Evolutionary conservation across 176 grass and related monocot genomes (phyloP).

Genomic region (Panicum miliaceum): DNA sequence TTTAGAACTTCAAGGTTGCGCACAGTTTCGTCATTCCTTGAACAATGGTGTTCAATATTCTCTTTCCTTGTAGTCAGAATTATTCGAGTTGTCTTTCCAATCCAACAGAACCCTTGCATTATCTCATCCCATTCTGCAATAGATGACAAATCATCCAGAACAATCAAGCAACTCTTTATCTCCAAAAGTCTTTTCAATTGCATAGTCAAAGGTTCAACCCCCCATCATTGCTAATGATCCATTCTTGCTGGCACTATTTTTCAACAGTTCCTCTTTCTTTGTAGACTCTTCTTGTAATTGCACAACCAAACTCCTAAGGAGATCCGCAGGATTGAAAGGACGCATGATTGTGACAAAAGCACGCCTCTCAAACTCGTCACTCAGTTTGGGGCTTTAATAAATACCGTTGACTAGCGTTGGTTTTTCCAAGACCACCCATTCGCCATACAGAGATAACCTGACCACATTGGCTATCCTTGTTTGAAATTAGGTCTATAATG

Average conservation of each 20-base stretch:
- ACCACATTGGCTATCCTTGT: fast-evolving
- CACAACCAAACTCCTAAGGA: background rate
- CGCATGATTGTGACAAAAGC: constrained; percentile 20
- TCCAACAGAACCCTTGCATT: background rate
- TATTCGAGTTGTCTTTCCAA: background rate
- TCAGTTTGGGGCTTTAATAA: background rate
- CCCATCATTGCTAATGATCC: background rate
- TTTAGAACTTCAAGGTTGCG: background rate
- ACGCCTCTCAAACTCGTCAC: background rate
- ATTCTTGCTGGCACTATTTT: background rate
- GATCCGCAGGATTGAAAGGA: background rate
- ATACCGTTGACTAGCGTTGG: constrained; percentile 32
- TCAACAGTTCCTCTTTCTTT: background rate
- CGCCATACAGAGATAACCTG: constrained; percentile 36
- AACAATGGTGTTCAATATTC: background rate
- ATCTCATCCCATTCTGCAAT: background rate
- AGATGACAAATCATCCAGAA: constrained; percentile 11
- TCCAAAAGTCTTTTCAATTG: background rate
- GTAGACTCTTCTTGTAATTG: background rate
- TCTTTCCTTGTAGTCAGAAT: constrained; percentile 20
- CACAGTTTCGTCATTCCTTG: background rate
- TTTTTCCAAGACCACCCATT: constrained; percentile 47
- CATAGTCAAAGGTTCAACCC: background rate
- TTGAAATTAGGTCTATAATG: background rate
- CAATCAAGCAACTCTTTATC: background rate